A percentile compares a stretch with the other conserved stretches of the same genome.
phyloP scores from a whole-genome alignment of 108 stramenopile genomes.

The Conticribra weissflogii region DNA sequence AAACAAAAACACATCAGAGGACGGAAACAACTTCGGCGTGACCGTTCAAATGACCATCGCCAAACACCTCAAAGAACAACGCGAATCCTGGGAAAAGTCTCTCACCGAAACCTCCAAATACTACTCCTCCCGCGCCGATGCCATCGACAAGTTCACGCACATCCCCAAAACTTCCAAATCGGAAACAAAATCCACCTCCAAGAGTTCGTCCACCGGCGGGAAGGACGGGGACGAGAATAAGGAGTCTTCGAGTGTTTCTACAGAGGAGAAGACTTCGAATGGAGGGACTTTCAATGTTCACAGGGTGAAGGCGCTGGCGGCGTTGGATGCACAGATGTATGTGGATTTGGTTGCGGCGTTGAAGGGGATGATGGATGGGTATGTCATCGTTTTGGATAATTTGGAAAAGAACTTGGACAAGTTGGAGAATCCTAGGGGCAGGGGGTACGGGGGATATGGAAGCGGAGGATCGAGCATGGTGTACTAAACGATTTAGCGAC shows the following conservation, averaged over 20 bases:
- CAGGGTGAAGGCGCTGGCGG: slow-evolving; percentile 39
- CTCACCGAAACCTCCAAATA: slow-evolving; percentile 57
- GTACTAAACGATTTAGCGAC: slow-evolving; percentile 29
- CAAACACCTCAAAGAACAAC: slow-evolving; percentile 51
- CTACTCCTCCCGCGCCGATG: slow-evolving; percentile 67
- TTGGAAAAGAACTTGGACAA: slow-evolving; percentile 67
- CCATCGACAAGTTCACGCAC: slow-evolving; percentile 54
- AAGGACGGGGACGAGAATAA: slow-evolving; percentile 56
- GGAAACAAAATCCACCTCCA: slow-evolving; percentile 28
- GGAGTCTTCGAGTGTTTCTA: slow-evolving; percentile 27
- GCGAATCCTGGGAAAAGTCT: slow-evolving; percentile 44
- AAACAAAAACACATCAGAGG: slow-evolving; percentile 40
- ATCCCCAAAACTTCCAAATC: slow-evolving; percentile 43
- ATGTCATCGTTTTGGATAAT: slow-evolving; percentile 55
- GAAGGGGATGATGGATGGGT: slow-evolving; percentile 45
- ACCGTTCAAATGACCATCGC: slow-evolving; percentile 68
- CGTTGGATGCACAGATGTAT: slow-evolving; percentile 54
- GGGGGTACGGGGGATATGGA: slow-evolving; percentile 49
- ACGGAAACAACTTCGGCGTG: slow-evolving; percentile 86
- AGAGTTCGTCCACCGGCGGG: slow-evolving; percentile 50
- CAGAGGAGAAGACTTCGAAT: slow-evolving; percentile 36
- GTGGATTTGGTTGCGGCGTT: slow-evolving; percentile 28
- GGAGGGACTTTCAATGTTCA: slow-evolving; percentile 25
- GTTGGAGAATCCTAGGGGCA: slow-evolving; percentile 57
- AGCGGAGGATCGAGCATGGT: slow-evolving; percentile 46